Base-by-base conservation (phyloP, 768 basidiomycete genomes). In the Leccinum boreale region DNA sequence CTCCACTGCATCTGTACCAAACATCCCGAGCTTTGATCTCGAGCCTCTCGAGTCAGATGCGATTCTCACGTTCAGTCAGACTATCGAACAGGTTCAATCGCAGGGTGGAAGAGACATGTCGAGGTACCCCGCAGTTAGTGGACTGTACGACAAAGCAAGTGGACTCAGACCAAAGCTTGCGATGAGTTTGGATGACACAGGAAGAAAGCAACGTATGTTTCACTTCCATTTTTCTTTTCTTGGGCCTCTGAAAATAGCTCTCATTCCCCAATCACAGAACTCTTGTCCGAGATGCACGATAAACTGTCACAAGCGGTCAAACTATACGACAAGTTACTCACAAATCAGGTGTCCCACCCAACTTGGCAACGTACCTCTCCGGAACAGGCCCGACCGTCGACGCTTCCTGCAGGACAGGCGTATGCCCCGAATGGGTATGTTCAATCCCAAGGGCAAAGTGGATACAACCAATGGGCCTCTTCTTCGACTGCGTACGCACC, bases 221-320 rank as follows among this genome's bases (percentile, higher is more conserved):
- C 71, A 19, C 31, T 21, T 42, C 15, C 49, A 8, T 57, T 56
- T 1, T 8, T 59, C 8, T 4, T 3, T 35, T n/a, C 39, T 47
- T 1, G 21, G 35, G 17, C 10, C 11, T 23, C 17, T 15, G 31
- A 23, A 19, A 19, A 4, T 42, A 14, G 6, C 1, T 24, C 15
- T 49, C 15, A 21, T 50, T 36, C 17, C 29, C 42, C 35, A 6
- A 67, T 11, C 10, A 5, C 21, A 94, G 94, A 94, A 71, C 79
- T 95, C 69, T 77, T 99, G 35, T 78, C 85, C 7, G 94, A 98
- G 50, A 98, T 98, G 94, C 90, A 98, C 65, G 88, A 90, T 49
- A 96, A 98, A 73, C 73, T 99, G 10, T 90, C 92, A 1, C 85
- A 96, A 70, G 94, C 92, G 0, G 93, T 98, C 47, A 89, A 90